A percentile compares a stretch with the other conserved stretches of the same genome.
Conservation (phyloP, 495 filamentous ascomycete genomes). For the Cryomyces antarcticus region DNA sequence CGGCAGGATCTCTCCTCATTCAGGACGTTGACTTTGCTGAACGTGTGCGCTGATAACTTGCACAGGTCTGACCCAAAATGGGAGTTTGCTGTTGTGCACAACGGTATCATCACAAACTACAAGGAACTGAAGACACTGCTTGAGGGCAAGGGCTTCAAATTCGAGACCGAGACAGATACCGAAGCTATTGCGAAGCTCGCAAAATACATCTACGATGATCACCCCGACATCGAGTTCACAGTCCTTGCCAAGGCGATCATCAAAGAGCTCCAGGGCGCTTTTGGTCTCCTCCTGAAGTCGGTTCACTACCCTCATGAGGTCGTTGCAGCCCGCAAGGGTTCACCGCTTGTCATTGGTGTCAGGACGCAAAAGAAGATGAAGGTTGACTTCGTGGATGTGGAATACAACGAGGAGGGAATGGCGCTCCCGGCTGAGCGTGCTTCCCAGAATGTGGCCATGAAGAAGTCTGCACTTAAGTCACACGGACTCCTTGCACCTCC, state of each 20-base stretch:
- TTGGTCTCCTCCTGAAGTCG: slow-evolving; percentile 89
- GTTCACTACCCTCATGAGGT: slow-evolving; percentile 97
- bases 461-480: slow-evolving; percentile 35
- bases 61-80: slow-evolving; percentile 58
- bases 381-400: slow-evolving; percentile 98
- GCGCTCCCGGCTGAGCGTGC: slow-evolving; percentile 84
- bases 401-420: slow-evolving; percentile 65
- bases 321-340: slow-evolving; percentile 93
- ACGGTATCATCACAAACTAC: slow-evolving; percentile 99
- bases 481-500: slow-evolving; percentile 60
- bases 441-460: slow-evolving; percentile 88
- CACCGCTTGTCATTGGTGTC: slow-evolving; percentile 87
- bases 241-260: slow-evolving; percentile 92
- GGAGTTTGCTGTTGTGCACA: slow-evolving; percentile 96
- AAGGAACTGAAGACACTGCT: slow-evolving; percentile 93
- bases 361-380: slow-evolving; percentile 97
- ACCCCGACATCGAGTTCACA: slow-evolving; percentile 87
- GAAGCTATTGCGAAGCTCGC: slow-evolving; percentile 97
- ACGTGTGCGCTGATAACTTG: neutral
- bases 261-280: slow-evolving; percentile 93
- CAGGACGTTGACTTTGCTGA: neutral
- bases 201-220: slow-evolving; percentile 94
- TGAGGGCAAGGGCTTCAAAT: slow-evolving; percentile 85
- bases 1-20: neutral
- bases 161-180: slow-evolving; percentile 97